phyloP scores from a whole-genome alignment of 345 rosid species.

The Rhodamnia argentea region DNA sequence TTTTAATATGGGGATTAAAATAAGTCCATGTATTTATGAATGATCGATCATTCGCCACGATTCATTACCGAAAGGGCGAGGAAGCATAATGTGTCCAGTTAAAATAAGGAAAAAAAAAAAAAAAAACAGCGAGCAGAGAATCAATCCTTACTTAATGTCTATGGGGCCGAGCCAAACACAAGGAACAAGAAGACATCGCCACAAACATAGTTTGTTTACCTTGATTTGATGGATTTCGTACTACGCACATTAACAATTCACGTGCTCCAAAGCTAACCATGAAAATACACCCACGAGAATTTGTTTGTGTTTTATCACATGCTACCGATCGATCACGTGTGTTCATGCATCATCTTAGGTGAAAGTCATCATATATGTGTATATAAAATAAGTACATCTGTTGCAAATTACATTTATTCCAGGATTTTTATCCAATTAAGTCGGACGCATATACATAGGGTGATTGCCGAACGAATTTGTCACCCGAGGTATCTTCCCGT shows the following conservation, averaged over 20 bases:
- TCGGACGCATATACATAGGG: neutral
- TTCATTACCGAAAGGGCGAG: neutral
- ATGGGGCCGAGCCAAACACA: neutral
- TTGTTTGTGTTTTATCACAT: neutral
- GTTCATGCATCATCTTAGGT: neutral
- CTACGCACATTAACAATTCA: neutral
- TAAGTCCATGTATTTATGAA: neutral
- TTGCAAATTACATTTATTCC: neutral
- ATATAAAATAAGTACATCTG: neutral
- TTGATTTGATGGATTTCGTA: neutral
- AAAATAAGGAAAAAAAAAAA: neutral
- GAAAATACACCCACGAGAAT: neutral
- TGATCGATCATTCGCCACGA: neutral
- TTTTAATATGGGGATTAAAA: neutral
- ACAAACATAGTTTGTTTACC: neutral
- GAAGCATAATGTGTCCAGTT: neutral
- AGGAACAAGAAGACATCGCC: neutral
- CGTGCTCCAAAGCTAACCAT: neutral
- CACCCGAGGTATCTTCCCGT: neutral
- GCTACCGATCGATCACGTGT: neutral
- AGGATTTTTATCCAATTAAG: neutral
- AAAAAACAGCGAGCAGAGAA: neutral
- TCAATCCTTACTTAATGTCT: neutral
- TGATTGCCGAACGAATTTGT: rapidly evolving
- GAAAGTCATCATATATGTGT: neutral